Percentiles rank a stretch among this genome's conserved stretches.
These are phyloP conservation scores for Coffea canephora DNA, from an alignment of 257 asterid species.

Conservation along the genomic window DNA sequence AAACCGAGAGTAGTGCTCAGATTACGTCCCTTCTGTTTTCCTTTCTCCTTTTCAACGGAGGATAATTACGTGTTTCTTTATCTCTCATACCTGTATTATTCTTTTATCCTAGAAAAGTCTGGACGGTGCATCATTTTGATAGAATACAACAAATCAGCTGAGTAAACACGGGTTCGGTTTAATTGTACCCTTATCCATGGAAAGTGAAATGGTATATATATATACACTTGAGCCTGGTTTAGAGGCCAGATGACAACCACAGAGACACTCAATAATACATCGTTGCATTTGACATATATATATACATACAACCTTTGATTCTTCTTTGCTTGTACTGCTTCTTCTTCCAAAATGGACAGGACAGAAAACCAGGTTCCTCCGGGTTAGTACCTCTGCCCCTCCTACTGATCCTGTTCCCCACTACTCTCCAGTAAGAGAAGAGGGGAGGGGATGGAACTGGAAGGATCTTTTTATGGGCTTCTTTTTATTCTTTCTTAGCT, in stretches of 20 bases:
- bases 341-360: constrained; percentile 39
- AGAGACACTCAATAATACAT: background rate
- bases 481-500: background rate
- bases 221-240: background rate
- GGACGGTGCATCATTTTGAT: background rate
- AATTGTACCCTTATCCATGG: background rate
- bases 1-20: background rate
- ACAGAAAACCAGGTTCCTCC: constrained; percentile 46
- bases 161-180: background rate
- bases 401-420: background rate
- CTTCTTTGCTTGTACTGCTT: constrained; percentile 2
- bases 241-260: background rate
- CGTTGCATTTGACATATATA: background rate
- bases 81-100: background rate
- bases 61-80: background rate
- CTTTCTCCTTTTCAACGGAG: background rate
- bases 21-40: background rate
- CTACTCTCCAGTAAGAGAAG: background rate
- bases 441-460: background rate
- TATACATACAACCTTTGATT: background rate
- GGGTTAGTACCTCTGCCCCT: constrained; percentile 32
- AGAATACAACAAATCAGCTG: background rate
- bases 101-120: background rate
- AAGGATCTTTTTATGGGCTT: background rate
- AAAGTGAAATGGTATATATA: constrained; percentile 3